phyloP scores from a whole-genome alignment of 768 basidiomycete species.

The Calocybe cyanea region DNA sequence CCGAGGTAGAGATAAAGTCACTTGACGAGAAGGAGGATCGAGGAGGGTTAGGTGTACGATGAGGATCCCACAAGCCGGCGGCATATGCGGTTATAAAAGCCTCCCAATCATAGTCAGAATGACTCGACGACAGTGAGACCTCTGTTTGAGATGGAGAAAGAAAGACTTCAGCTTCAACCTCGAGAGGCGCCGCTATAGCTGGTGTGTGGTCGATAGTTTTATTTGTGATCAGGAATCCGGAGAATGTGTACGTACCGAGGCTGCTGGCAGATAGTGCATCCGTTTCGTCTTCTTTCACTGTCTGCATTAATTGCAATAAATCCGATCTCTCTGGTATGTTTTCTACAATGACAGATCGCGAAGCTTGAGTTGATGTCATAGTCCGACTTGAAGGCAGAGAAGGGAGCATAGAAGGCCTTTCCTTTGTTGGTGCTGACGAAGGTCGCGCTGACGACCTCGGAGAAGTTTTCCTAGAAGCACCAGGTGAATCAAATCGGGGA shows the following conservation, averaged over 20 bases:
- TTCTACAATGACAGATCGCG: neutral
- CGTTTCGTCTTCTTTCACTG: conserved; percentile 21
- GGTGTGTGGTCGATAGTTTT: conserved; percentile 11
- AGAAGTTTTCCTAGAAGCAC: conserved; percentile 12
- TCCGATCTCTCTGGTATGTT: conserved; percentile 6
- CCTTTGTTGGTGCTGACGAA: conserved; percentile 38
- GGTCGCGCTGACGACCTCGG: conserved; percentile 25
- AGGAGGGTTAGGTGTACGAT: conserved; percentile 61
- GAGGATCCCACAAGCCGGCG: conserved; percentile 76
- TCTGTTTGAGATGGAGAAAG: neutral
- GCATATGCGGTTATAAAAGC: conserved; percentile 78
- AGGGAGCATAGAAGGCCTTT: conserved; percentile 39
- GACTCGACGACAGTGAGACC: conserved; percentile 6
- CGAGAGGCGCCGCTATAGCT: conserved; percentile 19
- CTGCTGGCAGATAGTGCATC: conserved; percentile 9
- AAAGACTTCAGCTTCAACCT: conserved; percentile 7
- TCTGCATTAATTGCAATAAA: conserved; percentile 17
- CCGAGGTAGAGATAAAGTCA: conserved; percentile 8
- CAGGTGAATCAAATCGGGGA: conserved; percentile 3
- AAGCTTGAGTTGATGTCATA: neutral
- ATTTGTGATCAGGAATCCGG: neutral
- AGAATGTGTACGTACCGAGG: conserved; percentile 18
- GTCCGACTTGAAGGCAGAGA: conserved; percentile 24
- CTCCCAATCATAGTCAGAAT: conserved; percentile 57
- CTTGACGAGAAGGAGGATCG: conserved; percentile 14